Base-by-base conservation (phyloP, 164 flowering plant species). In the Pachysandra terminalis region DNA sequence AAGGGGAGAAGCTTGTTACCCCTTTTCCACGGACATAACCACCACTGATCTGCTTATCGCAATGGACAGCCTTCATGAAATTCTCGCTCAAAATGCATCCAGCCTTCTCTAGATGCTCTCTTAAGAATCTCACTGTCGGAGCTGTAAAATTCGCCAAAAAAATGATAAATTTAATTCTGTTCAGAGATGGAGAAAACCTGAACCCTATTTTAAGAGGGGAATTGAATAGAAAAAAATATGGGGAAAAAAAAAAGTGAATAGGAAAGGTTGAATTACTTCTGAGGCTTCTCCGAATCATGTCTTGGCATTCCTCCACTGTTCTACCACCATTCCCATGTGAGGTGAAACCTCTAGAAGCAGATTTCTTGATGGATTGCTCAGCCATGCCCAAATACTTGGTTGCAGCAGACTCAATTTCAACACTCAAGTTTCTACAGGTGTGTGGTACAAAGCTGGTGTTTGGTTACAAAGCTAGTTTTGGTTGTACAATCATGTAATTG, bases 81-180 rank as follows among this genome's bases (percentile, higher is more conserved):
- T 85, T 84, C 28, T 82, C 80, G 19, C 79, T 82, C 19, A 89
- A 25, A 7, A 15, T 19, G 61, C 99, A 92, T 35, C 99, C 98
- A 51, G 91, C 63, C 74, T 92, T 90, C 76, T 81, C 81, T 81
- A 95, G 37, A 65, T 92, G 87, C 82, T 88, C 90, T 81, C 57
- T 79, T 77, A 95, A 65, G 73, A 90, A 90, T 55, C 77, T 94
- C 80, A 87, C 97, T 69, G 73, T 89, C 9, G 98, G 98, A 75
- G 70, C 97, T 94, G 74, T 23, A 73, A 69, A 70, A 9, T 25
- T 45, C 51, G 10, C 51, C 14, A 45, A 10, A 45, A 45, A 10
- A 12, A 45, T 45, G 22, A 19, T 28, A 28, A 17, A 27, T n/a
- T 15, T 60, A 61, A 35, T 61, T 22, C 15, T 35, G 5, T 41